Evolutionary conservation across 2,329 filamentous ascomycete species (phyloP), one percentile per base, ranked within the genome.

Genomic region (Colletotrichum sp.): DNA sequence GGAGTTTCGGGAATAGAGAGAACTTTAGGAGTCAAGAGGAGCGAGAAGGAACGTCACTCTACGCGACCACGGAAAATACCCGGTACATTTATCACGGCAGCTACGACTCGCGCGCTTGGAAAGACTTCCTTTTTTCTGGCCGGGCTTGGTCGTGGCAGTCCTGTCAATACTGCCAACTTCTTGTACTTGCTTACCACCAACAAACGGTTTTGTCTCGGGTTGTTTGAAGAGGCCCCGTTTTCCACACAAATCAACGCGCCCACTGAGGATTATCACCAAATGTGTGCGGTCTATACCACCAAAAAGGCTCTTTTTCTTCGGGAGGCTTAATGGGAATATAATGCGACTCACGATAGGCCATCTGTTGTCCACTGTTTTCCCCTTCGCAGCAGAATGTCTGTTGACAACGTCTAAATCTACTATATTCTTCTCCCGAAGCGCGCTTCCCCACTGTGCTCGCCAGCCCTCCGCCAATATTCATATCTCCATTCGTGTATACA

Each of bases 181-280:
- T 85, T 86, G 84, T 86, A 85, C 80, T 82, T 83, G 82, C 79
- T 83, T 83, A 80, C 83, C 79, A 81, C 78, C 38, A 57, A 63
- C 68, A 47, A 66, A 72, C 72, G 72, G 72, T 74, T 78, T 79
- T 81, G 76, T 79, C 66, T 64, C 69, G 59, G 72, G 69, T 73
- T 61, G 54, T 61, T 73, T 33, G 63, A 54, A 43, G 65, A 57
- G 47, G 61, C 61, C 18, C 33, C 57, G 67, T 64, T 57, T 61
- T 54, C 43, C 38, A 36, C 57, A 61, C 57, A 61, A 61, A 61
- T 61, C 57, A 43, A 68, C 36, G 18, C 78, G 78, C 77, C 77
- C 81, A 80, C 77, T 76, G 78, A 80, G 81, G 80, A 83, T 82
- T 62, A 67, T 38, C 31, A 31, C 59, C 64, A 64, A 55, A 61